These are phyloP conservation scores for Pythium vanterpoolii DNA, from an alignment of 352 stramenopile genomes.

Conservation along the genomic window DNA sequence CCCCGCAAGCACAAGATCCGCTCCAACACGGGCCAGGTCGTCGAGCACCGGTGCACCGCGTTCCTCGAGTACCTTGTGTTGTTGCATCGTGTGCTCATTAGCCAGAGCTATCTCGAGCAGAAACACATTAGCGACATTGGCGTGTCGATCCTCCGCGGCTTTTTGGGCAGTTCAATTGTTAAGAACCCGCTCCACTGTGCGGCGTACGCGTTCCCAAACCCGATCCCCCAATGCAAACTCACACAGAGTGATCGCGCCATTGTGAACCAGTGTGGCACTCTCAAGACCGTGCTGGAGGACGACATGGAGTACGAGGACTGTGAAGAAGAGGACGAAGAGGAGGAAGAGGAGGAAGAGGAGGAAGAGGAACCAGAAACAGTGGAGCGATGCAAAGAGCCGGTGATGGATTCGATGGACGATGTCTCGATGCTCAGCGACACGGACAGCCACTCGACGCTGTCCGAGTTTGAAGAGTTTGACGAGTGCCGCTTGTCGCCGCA, in stretches of 20 bases:
- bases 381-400: constrained; percentile 10
- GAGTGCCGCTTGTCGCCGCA: constrained; percentile 6
- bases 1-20: constrained; percentile 33
- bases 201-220: constrained; percentile 24
- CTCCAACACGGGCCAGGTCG: constrained; percentile 23
- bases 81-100: constrained; percentile 31
- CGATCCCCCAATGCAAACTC: constrained; percentile 30
- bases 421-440: constrained; percentile 23
- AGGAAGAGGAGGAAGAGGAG: background rate
- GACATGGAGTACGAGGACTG: constrained; percentile 27
- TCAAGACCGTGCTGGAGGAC: constrained; percentile 36
- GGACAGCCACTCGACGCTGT: constrained; percentile 24
- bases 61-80: constrained; percentile 34
- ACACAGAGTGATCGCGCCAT: constrained; percentile 18
- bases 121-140: constrained; percentile 28
- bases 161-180: constrained; percentile 29
- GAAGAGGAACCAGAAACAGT: no score
- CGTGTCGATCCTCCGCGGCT: constrained; percentile 33
- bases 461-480: constrained; percentile 23
- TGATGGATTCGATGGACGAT: constrained; percentile 18
- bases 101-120: constrained; percentile 28
- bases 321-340: constrained; percentile 12
- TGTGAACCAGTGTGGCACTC: constrained; percentile 31
- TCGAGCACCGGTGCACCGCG: constrained; percentile 28
- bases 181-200: constrained; percentile 21